phyloP scores from a whole-genome alignment of 1,139 yeast species.

The Geotrichum aggregatum region DNA sequence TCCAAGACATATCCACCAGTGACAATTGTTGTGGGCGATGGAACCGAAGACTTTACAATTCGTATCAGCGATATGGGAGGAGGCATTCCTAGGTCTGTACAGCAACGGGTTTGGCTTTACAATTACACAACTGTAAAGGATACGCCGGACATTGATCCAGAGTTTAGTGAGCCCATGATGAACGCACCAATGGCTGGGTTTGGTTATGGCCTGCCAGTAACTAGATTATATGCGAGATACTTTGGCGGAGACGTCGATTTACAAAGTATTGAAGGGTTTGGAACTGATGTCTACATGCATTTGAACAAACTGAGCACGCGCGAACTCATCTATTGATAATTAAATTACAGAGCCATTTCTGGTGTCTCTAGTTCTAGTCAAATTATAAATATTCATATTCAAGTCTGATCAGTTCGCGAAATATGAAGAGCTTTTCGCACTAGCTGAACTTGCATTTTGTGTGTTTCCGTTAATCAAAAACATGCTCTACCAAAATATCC shows the following conservation, averaged over 20 bases:
- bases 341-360: too few relatives aligned
- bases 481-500: slow-evolving; percentile 46
- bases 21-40: slow-evolving; percentile 71
- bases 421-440: background rate
- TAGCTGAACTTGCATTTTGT: background rate
- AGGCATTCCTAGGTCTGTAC: slow-evolving; percentile 71
- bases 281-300: slow-evolving; percentile 77
- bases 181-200: slow-evolving; percentile 80
- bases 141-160: slow-evolving; percentile 56
- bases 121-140: slow-evolving; percentile 71
- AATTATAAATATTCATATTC: too few relatives aligned
- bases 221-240: slow-evolving; percentile 69
- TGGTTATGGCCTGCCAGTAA: slow-evolving; percentile 76
- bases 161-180: slow-evolving; percentile 47
- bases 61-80: slow-evolving; percentile 83
- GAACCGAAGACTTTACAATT: slow-evolving; percentile 74
- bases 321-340: slow-evolving; percentile 20
- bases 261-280: slow-evolving; percentile 80
- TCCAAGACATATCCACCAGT: slow-evolving; percentile 57
- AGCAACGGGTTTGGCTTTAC: slow-evolving; percentile 76
- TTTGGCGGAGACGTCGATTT: slow-evolving; percentile 76
- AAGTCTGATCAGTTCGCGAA: too few relatives aligned
- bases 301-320: slow-evolving; percentile 48
- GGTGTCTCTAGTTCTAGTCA: too few relatives aligned
- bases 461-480: slow-evolving; percentile 35